A percentile compares a stretch with the other conserved stretches of the same genome.
phyloP scores from a whole-genome alignment of 2,329 filamentous ascomycete genomes.

The Claviceps digitariae region DNA sequence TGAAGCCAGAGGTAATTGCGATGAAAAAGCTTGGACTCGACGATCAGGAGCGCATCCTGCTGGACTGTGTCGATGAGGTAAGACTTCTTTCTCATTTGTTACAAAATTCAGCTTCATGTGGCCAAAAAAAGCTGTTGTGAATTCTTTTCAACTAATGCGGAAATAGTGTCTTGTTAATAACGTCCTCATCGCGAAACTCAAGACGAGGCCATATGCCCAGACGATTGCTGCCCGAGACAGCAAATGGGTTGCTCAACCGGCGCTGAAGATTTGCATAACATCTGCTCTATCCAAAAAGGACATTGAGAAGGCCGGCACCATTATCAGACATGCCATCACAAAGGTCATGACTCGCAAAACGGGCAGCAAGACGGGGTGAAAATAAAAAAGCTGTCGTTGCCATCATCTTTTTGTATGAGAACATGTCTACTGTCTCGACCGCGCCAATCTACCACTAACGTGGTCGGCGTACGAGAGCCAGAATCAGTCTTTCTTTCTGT shows the following conservation, averaged over 20 bases:
- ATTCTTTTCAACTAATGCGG: background rate
- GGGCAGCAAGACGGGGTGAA: constrained; percentile 22
- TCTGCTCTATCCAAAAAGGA: constrained; percentile 85
- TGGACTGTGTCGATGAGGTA: constrained; percentile 96
- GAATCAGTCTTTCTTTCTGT: background rate
- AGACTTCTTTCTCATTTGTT: constrained; percentile 12
- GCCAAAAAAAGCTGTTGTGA: background rate
- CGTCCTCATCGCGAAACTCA: constrained; percentile 78
- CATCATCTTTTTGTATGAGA: background rate
- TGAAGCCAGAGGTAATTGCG: constrained; percentile 73
- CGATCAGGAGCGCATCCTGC: constrained; percentile 73
- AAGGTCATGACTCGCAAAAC: constrained; percentile 66
- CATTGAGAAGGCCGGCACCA: constrained; percentile 81
- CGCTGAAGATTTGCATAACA: constrained; percentile 84
- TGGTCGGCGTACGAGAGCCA: background rate
- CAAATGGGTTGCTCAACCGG: constrained; percentile 58
- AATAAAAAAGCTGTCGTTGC: background rate
- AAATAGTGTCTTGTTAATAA: constrained; percentile 67
- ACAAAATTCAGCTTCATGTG: background rate
- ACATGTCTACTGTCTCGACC: background rate
- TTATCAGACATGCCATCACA: constrained; percentile 82
- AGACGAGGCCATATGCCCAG: constrained; percentile 55
- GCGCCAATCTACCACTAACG: background rate
- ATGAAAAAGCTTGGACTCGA: constrained; percentile 52
- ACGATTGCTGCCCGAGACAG: constrained; percentile 55